Percentiles rank a stretch among this genome's conserved stretches.
These are phyloP conservation scores for Xylaria scruposa DNA, from an alignment of 495 filamentous ascomycete species.

Conservation along the genomic window DNA sequence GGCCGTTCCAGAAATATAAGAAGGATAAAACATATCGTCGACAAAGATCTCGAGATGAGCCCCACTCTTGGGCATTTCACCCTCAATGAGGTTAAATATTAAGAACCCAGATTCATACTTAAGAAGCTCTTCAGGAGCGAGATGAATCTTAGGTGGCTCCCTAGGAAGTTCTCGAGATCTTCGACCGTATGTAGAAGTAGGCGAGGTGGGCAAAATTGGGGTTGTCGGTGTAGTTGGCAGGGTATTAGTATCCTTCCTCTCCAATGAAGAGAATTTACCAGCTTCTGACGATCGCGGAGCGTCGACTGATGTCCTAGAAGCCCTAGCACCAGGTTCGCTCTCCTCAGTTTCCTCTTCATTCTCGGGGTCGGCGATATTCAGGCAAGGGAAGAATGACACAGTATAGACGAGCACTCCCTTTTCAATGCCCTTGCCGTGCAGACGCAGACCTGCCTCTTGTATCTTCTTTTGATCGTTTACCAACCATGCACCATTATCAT, in stretches of 20 bases:
- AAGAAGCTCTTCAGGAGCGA: conserved; percentile 78
- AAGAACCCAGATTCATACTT: conserved; percentile 91
- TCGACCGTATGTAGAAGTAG: conserved; percentile 44
- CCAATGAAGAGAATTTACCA: conserved; percentile 46
- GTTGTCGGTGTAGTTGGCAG: conserved; percentile 45
- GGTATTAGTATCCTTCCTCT: conserved; percentile 39
- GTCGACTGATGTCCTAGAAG: conserved; percentile 45
- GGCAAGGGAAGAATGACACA: conserved; percentile 85
- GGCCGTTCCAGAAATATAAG: conserved; percentile 80
- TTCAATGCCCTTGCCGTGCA: conserved; percentile 67
- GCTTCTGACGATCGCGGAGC: conserved; percentile 48
- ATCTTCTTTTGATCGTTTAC: conserved; percentile 75
- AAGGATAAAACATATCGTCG: conserved; percentile 92
- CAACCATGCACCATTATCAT: conserved; percentile 80
- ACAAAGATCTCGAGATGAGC: conserved; percentile 87
- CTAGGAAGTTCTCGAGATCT: conserved; percentile 65
- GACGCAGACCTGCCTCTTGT: conserved; percentile 66
- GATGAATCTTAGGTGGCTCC: conserved; percentile 74
- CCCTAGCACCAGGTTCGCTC: conserved; percentile 41
- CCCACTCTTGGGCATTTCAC: conserved; percentile 75
- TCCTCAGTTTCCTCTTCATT: conserved; percentile 68
- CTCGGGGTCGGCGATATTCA: conserved; percentile 89
- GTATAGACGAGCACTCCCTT: conserved; percentile 89
- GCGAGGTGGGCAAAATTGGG: conserved; percentile 38
- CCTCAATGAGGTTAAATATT: conserved; percentile 93